A percentile compares a stretch with the other conserved stretches of the same genome.
Evolutionary conservation across 176 grass and related monocot genomes (phyloP).

Genomic region (Ensete glaucum): DNA sequence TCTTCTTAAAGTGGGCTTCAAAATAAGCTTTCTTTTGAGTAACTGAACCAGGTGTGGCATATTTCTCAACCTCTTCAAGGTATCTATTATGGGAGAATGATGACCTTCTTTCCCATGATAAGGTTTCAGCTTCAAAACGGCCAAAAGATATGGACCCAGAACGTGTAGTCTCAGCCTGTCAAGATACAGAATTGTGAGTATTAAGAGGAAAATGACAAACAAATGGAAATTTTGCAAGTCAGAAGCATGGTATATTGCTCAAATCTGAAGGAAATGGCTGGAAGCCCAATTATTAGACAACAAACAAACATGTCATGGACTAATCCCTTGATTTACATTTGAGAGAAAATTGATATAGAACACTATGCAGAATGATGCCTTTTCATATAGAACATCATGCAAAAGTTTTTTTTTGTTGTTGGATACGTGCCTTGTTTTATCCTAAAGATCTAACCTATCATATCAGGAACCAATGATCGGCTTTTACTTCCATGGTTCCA

Average conservation of each 20-base stretch:
- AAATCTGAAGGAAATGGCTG: not conserved
- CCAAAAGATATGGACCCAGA: slow-evolving; percentile 28
- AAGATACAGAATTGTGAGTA: not conserved
- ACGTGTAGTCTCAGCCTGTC: slow-evolving; percentile 13
- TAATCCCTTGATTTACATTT: not conserved
- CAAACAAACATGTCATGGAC: not conserved
- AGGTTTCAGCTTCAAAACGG: slow-evolving; percentile 22
- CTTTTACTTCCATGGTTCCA: no score
- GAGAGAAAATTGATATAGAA: not conserved
- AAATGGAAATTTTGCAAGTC: no score
- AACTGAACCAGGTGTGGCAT: slow-evolving; percentile 16
- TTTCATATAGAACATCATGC: no score
- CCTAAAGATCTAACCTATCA: no score
- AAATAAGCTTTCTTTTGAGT: slow-evolving; percentile 28
- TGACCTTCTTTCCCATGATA: slow-evolving; percentile 28
- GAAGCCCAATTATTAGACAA: not conserved
- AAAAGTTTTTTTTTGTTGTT: no score
- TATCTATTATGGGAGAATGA: slow-evolving; percentile 26
- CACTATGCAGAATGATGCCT: no score
- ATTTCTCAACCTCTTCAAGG: slow-evolving; percentile 27
- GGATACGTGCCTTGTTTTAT: no score
- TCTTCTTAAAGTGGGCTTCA: slow-evolving; percentile 32
- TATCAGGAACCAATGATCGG: no score
- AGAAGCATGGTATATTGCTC: no score
- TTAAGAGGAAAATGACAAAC: not conserved